Base-by-base conservation (phyloP, 2,329 filamentous ascomycete genomes). In the Curvularia spicifera region DNA sequence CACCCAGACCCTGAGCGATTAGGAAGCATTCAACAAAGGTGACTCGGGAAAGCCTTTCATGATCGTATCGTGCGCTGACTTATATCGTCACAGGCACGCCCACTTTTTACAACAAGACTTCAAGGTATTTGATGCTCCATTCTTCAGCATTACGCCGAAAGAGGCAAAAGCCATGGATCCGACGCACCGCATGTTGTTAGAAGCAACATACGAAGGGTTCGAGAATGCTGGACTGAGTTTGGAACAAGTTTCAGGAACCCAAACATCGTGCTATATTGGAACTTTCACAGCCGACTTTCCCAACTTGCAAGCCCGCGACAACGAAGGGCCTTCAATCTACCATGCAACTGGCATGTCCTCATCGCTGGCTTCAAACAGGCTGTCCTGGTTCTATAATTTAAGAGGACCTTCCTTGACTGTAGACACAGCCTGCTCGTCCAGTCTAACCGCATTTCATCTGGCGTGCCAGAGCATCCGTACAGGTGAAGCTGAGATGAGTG, bases 201-300 rank as follows among this genome's bases (percentile, higher is more conserved):
- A 74, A 50, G 58, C 63, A 1, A 60, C 63, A 4, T 75, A 71
- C 22, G 74, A 79, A 59, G 74, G 76, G 2, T 61, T 84, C 1
- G 77, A 79, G 48, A 74, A 69, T 56, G 73, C 64, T 24, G 71
- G 70, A 15, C 15, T 60, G 15, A 44, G 35, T 3, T 3, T 63
- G 7, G 35, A 60, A 4, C 31, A 61, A 2, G 37, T 71, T 3
- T 46, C 56, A 8, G 67, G 67, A 5, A 57, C 66, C 12, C 56
- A 65, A 4, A 70, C 67, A 15, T 64, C 64, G 4, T 65, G 68
- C 2, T 65, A 60, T 13, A 57, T 64, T 2, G 67, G 60, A 4
- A 52, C 46, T 24, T 68, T 69, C 50, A 54, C 48, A 49, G 53
- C 46, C 1, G 65, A 69, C 33, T 68, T 61, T 15, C 53, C 47